These are phyloP conservation scores for Nakazawaea wyomingensis DNA, from an alignment of 805 yeast genomes.

Conservation along the genomic window DNA sequence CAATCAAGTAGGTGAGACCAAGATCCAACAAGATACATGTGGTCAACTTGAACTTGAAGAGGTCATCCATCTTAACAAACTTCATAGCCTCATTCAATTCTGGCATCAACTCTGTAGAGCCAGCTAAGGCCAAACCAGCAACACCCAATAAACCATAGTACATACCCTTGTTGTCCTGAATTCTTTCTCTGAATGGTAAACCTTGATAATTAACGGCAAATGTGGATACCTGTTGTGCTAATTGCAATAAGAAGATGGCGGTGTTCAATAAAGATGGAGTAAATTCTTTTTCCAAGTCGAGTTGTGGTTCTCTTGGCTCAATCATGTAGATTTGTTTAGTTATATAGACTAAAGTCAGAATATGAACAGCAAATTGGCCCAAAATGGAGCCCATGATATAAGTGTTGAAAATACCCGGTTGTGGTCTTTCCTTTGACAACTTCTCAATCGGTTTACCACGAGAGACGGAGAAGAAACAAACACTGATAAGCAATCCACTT, in stretches of 20 bases:
- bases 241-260: slow-evolving; percentile 89
- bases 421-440: slow-evolving; percentile 91
- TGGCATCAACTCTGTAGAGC: slow-evolving; percentile 92
- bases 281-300: slow-evolving; percentile 86
- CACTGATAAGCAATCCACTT: slow-evolving; percentile 87
- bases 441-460: slow-evolving; percentile 89
- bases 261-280: slow-evolving; percentile 89
- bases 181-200: slow-evolving; percentile 89
- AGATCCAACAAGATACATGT: slow-evolving; percentile 69
- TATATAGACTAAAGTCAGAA: slow-evolving; percentile 74
- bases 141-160: slow-evolving; percentile 92
- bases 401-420: slow-evolving; percentile 90
- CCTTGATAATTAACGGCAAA: slow-evolving; percentile 98
- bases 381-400: slow-evolving; percentile 97
- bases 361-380: slow-evolving; percentile 94
- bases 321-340: slow-evolving; percentile 76
- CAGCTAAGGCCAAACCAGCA: slow-evolving; percentile 79
- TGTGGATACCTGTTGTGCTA: slow-evolving; percentile 95
- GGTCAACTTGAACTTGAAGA: slow-evolving; percentile 77
- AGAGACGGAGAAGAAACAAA: slow-evolving; percentile 92
- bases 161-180: slow-evolving; percentile 92
- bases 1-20: slow-evolving; percentile 71
- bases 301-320: slow-evolving; percentile 89
- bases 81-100: slow-evolving; percentile 90
- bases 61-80: slow-evolving; percentile 77